Evolutionary conservation across 176 grass and related monocot species (phyloP).

Genomic region (Ensete glaucum): DNA sequence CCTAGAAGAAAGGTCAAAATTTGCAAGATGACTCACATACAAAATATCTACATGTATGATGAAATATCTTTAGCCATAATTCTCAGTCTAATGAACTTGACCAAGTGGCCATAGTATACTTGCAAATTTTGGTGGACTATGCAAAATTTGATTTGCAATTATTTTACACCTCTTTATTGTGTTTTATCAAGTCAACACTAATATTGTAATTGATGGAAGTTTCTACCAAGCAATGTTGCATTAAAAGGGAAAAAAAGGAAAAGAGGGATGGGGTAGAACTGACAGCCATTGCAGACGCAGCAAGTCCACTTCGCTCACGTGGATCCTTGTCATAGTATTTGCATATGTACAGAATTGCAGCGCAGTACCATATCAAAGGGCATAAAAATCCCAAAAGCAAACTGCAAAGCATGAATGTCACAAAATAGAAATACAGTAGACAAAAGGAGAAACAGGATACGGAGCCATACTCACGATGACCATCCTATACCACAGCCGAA

Average conservation of each 20-base stretch:
- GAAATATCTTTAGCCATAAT: too few relatives aligned
- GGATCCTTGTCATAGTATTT: constrained; percentile 87
- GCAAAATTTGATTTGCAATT: too few relatives aligned
- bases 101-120: neutral
- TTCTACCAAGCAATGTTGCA: neutral
- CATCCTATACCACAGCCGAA: constrained; percentile 96
- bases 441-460: neutral
- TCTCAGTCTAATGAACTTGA: too few relatives aligned
- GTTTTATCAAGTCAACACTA: too few relatives aligned
- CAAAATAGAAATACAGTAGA: neutral
- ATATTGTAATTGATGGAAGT: too few relatives aligned
- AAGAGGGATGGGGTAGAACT: constrained; percentile 3
- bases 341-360: constrained; percentile 55
- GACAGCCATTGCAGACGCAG: constrained; percentile 73
- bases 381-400: constrained; percentile 94
- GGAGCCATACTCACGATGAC: constrained; percentile 64
- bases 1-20: neutral
- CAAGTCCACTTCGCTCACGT: constrained; percentile 80
- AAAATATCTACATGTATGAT: neutral
- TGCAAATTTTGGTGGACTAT: too few relatives aligned
- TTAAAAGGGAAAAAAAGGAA: neutral
- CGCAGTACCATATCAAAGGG: constrained; percentile 76
- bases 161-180: too few relatives aligned
- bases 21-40: neutral
- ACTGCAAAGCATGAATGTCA: constrained; percentile 31